Evolutionary conservation across 306 rosid genomes (phyloP), one percentile per base, ranked within the genome.

Genomic region (Quercus agrifolia): DNA sequence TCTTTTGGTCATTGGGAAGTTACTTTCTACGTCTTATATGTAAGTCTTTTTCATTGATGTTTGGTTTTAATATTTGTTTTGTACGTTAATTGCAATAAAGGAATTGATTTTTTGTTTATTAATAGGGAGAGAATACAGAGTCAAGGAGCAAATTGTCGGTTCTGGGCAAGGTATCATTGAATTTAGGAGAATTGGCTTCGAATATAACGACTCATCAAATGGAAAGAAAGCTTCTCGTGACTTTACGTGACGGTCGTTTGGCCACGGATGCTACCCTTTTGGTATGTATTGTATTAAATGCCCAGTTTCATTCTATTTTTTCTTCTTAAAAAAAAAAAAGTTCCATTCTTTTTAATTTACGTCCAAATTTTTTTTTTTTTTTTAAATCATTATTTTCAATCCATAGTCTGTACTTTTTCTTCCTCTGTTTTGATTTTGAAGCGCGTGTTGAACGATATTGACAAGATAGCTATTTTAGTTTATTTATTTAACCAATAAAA

Each of bases 21-120:
- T 21, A 64, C 61, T 19, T 87, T 94, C 79, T 80, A 75, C 61
- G 86, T 94, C 58, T 84, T 90, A 70, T 78, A 79, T 81, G 98
- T 93, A 82, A 79, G 87, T 78, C 71, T 2, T 12, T n/a, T 18
- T 59, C 21, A n/a, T 33, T 66, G 68, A 41, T 74, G 20, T 21
- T 4, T 23, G 3, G 46, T 41, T 41, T 41, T 41, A 41, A 3
- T 12, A 55, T 62, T 8, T 58, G 4, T 6, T 15, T 7, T 77
- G 23, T 5, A 5, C 5, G 52, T 46, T 35, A 7, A 63, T 54
- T 15, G 12, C 46, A 25, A n/a, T 31, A 17, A 15, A 19, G 41
- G 61, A 8, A 61, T 5, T 52, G 55, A 13, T 12, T 9, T 27
- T 31, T 17, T 58, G 4, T 64, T 4, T 33, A 8, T 59, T 5